These are phyloP conservation scores for Drosera capensis DNA, from an alignment of 148 eudicot species.

Conservation along the genomic window DNA sequence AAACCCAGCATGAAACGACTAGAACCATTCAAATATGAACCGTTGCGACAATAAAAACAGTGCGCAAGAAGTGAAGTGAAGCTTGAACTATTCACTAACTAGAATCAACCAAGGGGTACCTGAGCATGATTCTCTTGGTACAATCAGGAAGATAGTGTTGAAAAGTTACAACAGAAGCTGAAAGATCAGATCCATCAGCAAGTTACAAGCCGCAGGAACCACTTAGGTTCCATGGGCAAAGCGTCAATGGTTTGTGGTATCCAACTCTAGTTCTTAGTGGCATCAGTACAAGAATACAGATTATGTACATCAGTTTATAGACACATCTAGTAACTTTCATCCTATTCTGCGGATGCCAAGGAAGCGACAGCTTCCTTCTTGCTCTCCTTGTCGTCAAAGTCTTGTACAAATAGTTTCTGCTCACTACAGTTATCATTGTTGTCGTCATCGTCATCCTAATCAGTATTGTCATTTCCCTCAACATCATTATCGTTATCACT, in stretches of 20 bases:
- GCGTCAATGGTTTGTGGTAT: background rate
- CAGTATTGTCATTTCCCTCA: conserved; percentile 1
- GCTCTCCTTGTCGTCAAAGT: conserved; percentile 7
- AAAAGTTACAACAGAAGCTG: background rate
- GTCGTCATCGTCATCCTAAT: background rate
- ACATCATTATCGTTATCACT: background rate
- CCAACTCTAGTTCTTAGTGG: background rate
- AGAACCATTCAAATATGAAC: no score
- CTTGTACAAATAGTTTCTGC: conserved; percentile 1
- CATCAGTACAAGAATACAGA: background rate
- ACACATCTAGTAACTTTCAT: background rate
- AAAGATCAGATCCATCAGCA: background rate
- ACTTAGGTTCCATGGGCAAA: background rate
- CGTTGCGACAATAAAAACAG: no score
- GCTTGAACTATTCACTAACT: background rate
- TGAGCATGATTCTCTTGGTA: background rate
- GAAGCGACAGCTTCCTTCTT: conserved; percentile 10
- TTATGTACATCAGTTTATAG: background rate
- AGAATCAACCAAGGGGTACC: background rate
- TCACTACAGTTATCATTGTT: no score
- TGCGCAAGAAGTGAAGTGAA: background rate
- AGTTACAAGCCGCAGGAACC: background rate
- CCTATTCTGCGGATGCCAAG: conserved; percentile 8
- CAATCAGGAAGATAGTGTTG: background rate
- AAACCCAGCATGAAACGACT: no score